A percentile compares a stretch with the other conserved stretches of the same genome.
Conservation (phyloP, 108 stramenopile species). For the Mediolabrus comicus region DNA sequence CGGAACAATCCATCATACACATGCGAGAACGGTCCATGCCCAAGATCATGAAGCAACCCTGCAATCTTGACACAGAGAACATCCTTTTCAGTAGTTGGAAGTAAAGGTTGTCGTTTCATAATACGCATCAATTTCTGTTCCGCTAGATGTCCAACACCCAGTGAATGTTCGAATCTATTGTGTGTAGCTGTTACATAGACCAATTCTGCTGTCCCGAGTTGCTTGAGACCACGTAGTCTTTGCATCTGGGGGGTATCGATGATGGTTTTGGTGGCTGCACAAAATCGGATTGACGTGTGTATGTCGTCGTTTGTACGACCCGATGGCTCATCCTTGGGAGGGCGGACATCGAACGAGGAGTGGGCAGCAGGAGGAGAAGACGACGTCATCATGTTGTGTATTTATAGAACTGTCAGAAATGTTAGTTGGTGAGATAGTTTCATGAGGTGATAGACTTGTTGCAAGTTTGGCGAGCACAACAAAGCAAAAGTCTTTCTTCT, state of each 20-base stretch:
- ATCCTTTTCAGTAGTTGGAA: constrained; percentile 79
- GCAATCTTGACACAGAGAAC: constrained; percentile 92
- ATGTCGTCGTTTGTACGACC: constrained; percentile 76
- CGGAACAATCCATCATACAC: constrained; percentile 64
- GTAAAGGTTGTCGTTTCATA: constrained; percentile 45
- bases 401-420: too few relatives aligned
- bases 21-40: constrained; percentile 91
- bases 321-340: neutral
- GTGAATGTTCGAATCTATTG: constrained; percentile 81
- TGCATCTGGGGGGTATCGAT: constrained; percentile 84
- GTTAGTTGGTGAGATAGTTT: too few relatives aligned
- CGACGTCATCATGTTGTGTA: too few relatives aligned
- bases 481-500: too few relatives aligned
- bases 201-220: constrained; percentile 73
- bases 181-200: constrained; percentile 84
- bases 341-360: neutral
- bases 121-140: constrained; percentile 57
- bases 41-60: constrained; percentile 89
- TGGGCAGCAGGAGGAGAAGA: too few relatives aligned
- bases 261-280: constrained; percentile 68
- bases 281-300: constrained; percentile 64
- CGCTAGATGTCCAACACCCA: constrained; percentile 89
- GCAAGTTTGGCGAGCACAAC: too few relatives aligned
- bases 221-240: constrained; percentile 81
- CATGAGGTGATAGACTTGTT: too few relatives aligned